Evolutionary conservation across 768 basidiomycete genomes (phyloP), one percentile per base, ranked within the genome.

Genomic region (Trametes punicea): DNA sequence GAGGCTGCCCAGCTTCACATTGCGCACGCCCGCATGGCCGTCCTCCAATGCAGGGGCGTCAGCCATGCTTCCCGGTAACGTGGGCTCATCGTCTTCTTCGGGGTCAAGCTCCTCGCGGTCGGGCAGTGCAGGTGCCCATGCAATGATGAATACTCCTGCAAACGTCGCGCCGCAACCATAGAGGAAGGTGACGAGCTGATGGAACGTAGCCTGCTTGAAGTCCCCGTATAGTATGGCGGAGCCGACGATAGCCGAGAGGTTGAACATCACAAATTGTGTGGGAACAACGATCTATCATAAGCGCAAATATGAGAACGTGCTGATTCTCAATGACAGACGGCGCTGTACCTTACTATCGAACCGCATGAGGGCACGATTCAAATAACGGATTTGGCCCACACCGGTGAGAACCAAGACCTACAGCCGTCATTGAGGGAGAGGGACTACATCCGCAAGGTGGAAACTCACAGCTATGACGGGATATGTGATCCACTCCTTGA

Each of bases 171-270:
- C 83, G 69, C 89, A 91, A 48, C 93, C 93, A 67, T 93, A 93
- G 20, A 90, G 65, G 71, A 94, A 94, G 6, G 88, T 91, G 45
- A 93, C 76, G 56, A 90, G 80, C 65, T 88, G 83, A 68, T 93
- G 88, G 68, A 93, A 89, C 9, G 81, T 80, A 11, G 90, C 85
- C 57, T 81, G 82, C 62, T 83, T 79, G 73, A 99, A 99, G 70
- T 99, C 96, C 23, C 91, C 88, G 67, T 96, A 99, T 1, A 99
- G 79, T 15, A 99, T 86, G 1, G 91, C 93, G 4, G 93, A 95
- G 25, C 95, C 96, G 52, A 90, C 75, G 62, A 99, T 95, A 4
- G 92, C 93, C 4, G 91, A 93, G 31, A 98, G 77, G 23, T 91
- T 95, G 75, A 98, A 98, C 53, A 93, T 78, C 27, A 96, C 93